phyloP scores from a whole-genome alignment of 2,329 filamentous ascomycete genomes.

The Setomelanomma holmii region DNA sequence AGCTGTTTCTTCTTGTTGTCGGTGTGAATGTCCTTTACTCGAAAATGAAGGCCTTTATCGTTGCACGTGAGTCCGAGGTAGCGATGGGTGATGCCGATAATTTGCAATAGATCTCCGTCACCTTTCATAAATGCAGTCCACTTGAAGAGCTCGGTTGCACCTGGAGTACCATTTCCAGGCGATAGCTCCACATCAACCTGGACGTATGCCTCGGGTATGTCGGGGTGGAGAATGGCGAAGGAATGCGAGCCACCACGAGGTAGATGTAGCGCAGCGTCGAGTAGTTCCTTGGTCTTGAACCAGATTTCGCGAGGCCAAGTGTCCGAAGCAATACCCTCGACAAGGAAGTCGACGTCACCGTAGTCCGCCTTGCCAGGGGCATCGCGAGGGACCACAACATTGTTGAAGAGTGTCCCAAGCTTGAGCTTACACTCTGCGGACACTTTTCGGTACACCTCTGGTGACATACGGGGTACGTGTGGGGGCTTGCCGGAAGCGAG shows the following conservation, averaged over 20 bases:
- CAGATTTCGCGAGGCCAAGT: conserved; percentile 23
- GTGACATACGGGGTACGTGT: conserved; percentile 70
- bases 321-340: conserved; percentile 43
- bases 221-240: conserved; percentile 60
- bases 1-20: conserved; percentile 63
- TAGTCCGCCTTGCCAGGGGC: conserved; percentile 71
- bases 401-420: conserved; percentile 61
- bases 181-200: conserved; percentile 74
- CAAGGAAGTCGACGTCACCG: conserved; percentile 77
- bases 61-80: conserved; percentile 71
- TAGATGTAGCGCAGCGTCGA: conserved; percentile 54
- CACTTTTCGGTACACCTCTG: conserved; percentile 62
- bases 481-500: conserved; percentile 53
- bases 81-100: conserved; percentile 69
- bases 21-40: conserved; percentile 72
- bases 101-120: conserved; percentile 75
- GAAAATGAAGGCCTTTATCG: conserved; percentile 68
- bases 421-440: conserved; percentile 55
- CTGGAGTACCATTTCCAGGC: conserved; percentile 36
- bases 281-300: conserved; percentile 45
- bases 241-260: conserved; percentile 37
- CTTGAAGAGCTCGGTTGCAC: conserved; percentile 47
- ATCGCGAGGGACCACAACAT: conserved; percentile 69
- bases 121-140: conserved; percentile 74
- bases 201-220: conserved; percentile 53